phyloP scores from a whole-genome alignment of 768 basidiomycete species.

The Boletus rufocinnamomeus region DNA sequence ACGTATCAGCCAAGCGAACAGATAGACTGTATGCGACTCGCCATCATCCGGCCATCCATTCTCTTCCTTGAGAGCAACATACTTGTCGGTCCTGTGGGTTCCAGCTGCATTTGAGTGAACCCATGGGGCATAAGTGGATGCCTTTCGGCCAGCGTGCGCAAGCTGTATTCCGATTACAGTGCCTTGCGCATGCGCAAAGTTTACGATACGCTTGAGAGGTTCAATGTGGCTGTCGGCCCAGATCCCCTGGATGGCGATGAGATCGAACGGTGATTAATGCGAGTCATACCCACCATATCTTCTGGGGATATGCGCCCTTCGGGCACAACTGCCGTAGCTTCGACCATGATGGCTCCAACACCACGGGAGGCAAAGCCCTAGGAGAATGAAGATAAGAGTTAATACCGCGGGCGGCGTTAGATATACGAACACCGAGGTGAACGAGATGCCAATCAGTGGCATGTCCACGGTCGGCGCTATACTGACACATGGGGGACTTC shows the following conservation, averaged over 20 bases:
- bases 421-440: conserved; percentile 58
- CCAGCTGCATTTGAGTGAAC: conserved; percentile 42
- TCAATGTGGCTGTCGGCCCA: conserved; percentile 79
- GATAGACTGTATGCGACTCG: conserved; percentile 25
- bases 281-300: conserved; percentile 54
- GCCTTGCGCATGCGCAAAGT: conserved; percentile 72
- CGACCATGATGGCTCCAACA: conserved; percentile 66
- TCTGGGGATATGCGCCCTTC: conserved; percentile 79
- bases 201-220: conserved; percentile 67
- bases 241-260: conserved; percentile 46
- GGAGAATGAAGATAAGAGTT: not conserved
- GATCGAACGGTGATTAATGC: not conserved
- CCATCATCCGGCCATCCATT: conserved; percentile 72
- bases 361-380: conserved; percentile 71
- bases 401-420: not conserved
- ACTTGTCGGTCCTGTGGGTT: conserved; percentile 30
- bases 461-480: conserved; percentile 71
- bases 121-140: conserved; percentile 71
- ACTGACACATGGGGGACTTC: conserved; percentile 82
- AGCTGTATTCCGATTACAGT: conserved; percentile 78
- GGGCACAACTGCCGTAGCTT: conserved; percentile 73
- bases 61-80: conserved; percentile 49
- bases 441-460: conserved; percentile 85
- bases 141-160: conserved; percentile 73
- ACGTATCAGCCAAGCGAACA: not conserved